Evolutionary conservation across 2,329 filamentous ascomycete species (phyloP), one percentile per base, ranked within the genome.

Genomic region (Rutstroemia sp.): DNA sequence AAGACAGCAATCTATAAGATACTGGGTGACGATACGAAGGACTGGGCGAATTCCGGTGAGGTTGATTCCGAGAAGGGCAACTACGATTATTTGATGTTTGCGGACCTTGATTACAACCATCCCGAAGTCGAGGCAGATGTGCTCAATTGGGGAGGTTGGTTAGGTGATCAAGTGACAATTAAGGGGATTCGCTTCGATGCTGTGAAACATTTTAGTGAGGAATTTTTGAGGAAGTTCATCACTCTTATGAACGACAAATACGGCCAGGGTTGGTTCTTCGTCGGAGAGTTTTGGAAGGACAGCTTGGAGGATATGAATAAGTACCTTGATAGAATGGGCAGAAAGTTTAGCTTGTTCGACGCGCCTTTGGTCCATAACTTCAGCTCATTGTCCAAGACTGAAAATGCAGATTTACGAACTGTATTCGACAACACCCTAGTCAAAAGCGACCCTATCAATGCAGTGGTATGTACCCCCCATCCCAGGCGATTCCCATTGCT

Each of bases 41-140:
- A 77, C 39, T 89, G 85, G 86, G 80, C 81, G 2, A 65, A 76
- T 0, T 77, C 78, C 14, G 84, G 86, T 3, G 82, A 82, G 47
- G 75, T 76, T 27, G 76, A 79, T 19, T 75, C 61, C 9, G 74
- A 87, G 68, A 78, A 82, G 60, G 86, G 86, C 7, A 89, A 89
- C 64, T 83, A 80, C 44, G 82, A 85, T 68, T 88, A 83, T 65
- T 76, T 89, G 16, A 88, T 89, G 83, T 88, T 87, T 63, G 81
- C 83, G 5, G 82, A 89, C 67, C 69, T 89, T 40, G 85, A 89
- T 68, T 86, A 86, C 67, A 70, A 73, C 2, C 78, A 87, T 57
- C 75, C 76, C 0, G 85, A 87, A 62, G 86, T 89, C 9, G 74
- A 76, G 36, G 69, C 77, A 4, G 87, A 89, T 61, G 77, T 88